A percentile compares a stretch with the other conserved stretches of the same genome.
phyloP scores from a whole-genome alignment of 768 basidiomycete species.

The Suillus discolor region DNA sequence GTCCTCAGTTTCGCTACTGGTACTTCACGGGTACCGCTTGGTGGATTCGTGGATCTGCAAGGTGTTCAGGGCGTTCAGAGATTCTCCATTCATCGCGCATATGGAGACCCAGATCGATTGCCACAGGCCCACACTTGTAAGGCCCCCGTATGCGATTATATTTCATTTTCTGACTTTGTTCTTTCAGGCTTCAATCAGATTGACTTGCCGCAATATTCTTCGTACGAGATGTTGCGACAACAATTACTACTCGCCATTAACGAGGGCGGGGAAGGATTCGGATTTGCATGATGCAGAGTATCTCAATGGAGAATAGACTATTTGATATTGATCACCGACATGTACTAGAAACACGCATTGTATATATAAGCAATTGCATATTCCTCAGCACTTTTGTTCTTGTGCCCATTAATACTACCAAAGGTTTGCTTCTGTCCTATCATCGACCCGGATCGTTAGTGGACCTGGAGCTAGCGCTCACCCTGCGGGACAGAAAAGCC shows the following conservation, averaged over 20 bases:
- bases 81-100: constrained; percentile 95
- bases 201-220: constrained; percentile 91
- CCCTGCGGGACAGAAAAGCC: not conserved
- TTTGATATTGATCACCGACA: constrained; percentile 21
- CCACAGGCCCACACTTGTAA: constrained; percentile 90
- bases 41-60: constrained; percentile 94
- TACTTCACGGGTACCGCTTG: constrained; percentile 89
- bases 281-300: constrained; percentile 56
- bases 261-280: constrained; percentile 96
- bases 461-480: not conserved
- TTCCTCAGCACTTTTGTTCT: constrained; percentile 8
- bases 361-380: constrained; percentile 30
- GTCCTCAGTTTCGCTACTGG: constrained; percentile 97
- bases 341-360: constrained; percentile 40
- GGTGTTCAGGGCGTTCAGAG: constrained; percentile 92
- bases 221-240: constrained; percentile 94
- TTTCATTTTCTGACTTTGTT: constrained; percentile 16
- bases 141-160: constrained; percentile 28
- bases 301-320: constrained; percentile 7
- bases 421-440: constrained; percentile 3
- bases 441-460: not conserved
- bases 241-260: constrained; percentile 91
- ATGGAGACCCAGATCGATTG: constrained; percentile 81
- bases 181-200: constrained; percentile 87
- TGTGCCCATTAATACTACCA: not conserved